A percentile compares a stretch with the other conserved stretches of the same genome.
These are phyloP conservation scores for Ustilago xerochloae DNA, from an alignment of 1,284 basidiomycete species.

Conservation along the genomic window DNA sequence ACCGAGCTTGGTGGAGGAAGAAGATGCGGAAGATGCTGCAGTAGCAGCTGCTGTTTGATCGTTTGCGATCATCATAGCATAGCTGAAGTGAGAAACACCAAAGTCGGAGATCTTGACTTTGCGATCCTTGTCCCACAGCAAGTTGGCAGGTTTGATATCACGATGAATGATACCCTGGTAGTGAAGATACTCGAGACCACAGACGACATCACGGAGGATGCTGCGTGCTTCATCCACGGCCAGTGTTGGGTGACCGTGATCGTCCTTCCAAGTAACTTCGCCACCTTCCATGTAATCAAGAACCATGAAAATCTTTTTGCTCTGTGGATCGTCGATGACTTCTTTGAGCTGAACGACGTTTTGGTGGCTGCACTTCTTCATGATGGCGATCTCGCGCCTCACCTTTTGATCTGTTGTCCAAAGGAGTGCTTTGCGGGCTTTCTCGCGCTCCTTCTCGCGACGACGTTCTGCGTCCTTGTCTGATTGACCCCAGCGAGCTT, in stretches of 20 bases:
- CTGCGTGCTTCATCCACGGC: conserved; percentile 83
- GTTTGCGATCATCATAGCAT: conserved; percentile 71
- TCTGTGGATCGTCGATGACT: conserved; percentile 92
- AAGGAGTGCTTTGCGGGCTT: conserved; percentile 52
- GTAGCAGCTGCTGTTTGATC: conserved; percentile 33
- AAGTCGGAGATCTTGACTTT: conserved; percentile 96
- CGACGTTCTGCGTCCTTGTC: conserved; percentile 46
- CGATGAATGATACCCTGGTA: conserved; percentile 98
- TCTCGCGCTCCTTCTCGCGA: conserved; percentile 54
- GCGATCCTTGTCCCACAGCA: conserved; percentile 86
- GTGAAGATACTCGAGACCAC: conserved; percentile 94
- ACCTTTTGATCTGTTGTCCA: conserved; percentile 67
- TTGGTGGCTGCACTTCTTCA: conserved; percentile 89
- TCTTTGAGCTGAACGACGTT: conserved; percentile 92
- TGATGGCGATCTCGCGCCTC: conserved; percentile 84
- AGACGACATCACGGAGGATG: conserved; percentile 89
- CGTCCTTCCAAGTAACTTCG: conserved; percentile 85
- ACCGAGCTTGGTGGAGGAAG: conserved; percentile 6
- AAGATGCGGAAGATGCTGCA: conserved; percentile 14
- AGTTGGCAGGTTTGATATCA: conserved; percentile 98
- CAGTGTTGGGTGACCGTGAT: conserved; percentile 74
- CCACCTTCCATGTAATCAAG: conserved; percentile 96
- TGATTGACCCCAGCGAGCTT: conserved; percentile 25
- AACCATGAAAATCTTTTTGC: conserved; percentile 93
- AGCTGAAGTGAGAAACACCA: conserved; percentile 94